Base-by-base conservation (phyloP, 2,329 filamentous ascomycete species). In the Grosmannia penicillata region DNA sequence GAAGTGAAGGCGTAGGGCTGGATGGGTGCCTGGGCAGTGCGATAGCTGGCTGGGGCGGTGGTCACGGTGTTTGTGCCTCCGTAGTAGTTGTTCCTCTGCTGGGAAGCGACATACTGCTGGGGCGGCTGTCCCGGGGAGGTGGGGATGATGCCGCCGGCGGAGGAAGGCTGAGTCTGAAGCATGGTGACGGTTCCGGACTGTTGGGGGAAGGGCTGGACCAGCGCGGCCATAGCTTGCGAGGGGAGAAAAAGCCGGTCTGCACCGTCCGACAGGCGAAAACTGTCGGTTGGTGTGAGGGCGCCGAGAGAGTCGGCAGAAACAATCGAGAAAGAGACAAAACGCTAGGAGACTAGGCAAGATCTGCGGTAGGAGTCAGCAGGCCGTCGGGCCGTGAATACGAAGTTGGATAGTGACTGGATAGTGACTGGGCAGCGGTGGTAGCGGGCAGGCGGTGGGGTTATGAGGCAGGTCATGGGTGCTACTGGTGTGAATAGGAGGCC, bases 161-260 rank as follows among this genome's bases (percentile, higher is more conserved):
- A 78, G 39, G 70, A 68, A 45, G 78, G 74, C 56, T 78, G 74
- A 50, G 78, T 72, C 58, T 85, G 81, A 52, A 87, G 75, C 71
- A 86, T 80, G 47, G 78, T 78, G 51, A 77, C 70, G 49, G 80
- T 77, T 58, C 70, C 68, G 53, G 77, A 75, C 60, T 84, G 79
- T 62, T 83, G 78, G 52, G 82, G 74, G 56, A 82, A 82, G 45
- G 79, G 75, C 63, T 89, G 83, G 54, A 87, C 79, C 66, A 89
- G 69, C 59, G 82, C 81, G 66, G 82, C 82, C 83, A 91, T 89
- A 58, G 56, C 79, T 67, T 35, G 36, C 42, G 17, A 33, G 24
- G 17, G 36, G 30, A 29, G 27, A 26, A 23, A 13, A 22, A 11
- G 6, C 19, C 4, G 9, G n/a, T 38, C 25, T 29, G 35, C 26